These are phyloP conservation scores for Triticum timopheevii DNA, from an alignment of 176 grass and related monocot genomes.

Conservation along the genomic window DNA sequence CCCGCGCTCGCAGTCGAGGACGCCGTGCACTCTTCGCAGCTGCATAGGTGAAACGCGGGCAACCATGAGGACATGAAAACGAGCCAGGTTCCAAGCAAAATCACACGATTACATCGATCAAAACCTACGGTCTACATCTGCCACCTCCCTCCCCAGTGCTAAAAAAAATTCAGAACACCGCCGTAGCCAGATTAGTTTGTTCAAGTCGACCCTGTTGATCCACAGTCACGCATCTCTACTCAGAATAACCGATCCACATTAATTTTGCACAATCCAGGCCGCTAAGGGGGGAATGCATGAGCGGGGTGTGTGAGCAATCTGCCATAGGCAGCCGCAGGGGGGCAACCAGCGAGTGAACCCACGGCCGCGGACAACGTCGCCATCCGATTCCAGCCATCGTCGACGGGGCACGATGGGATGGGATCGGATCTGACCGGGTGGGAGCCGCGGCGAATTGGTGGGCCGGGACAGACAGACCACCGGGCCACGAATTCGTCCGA, in stretches of 20 bases:
- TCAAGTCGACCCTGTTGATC: no score
- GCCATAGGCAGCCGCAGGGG: neutral
- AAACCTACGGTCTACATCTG: no score
- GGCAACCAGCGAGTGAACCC: neutral
- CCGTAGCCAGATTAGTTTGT: no score
- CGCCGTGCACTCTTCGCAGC: conserved; percentile 45
- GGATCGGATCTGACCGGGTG: neutral
- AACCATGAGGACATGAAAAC: neutral
- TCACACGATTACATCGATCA: neutral
- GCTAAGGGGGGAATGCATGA: no score
- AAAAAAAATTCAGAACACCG: no score
- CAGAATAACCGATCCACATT: neutral
- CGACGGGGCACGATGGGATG: neutral
- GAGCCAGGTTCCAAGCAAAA: neutral
- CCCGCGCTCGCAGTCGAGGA: conserved; percentile 39
- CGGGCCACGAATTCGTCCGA: neutral
- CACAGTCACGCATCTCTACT: no score
- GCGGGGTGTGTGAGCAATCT: no score
- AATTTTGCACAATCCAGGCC: neutral
- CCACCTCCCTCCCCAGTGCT: neutral
- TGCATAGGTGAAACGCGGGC: conserved; percentile 9
- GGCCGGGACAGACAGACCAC: neutral
- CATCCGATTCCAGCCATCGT: neutral
- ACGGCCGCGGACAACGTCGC: neutral
- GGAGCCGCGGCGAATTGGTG: neutral